A percentile compares a stretch with the other conserved stretches of the same genome.
Conservation (phyloP, 2,329 filamentous ascomycete species). For the Didymosphaeria variabile region DNA sequence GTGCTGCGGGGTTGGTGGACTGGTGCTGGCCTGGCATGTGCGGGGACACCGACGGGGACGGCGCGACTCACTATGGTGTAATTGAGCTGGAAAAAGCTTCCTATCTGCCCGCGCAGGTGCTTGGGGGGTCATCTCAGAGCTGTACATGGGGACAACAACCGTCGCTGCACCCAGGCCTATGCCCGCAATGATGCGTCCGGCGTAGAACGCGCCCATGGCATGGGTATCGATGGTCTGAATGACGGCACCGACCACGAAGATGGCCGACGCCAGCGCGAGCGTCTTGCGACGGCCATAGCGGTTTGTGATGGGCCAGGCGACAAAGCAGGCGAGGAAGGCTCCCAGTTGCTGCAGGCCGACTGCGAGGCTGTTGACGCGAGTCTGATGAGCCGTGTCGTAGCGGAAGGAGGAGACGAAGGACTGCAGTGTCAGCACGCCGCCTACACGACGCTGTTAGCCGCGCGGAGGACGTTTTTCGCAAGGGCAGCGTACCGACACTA, state of each 20-base stretch:
- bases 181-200: conserved; percentile 72
- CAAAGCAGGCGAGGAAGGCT: conserved; percentile 62
- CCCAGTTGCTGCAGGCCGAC: conserved; percentile 63
- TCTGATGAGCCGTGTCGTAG: conserved; percentile 52
- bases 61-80: conserved; percentile 53
- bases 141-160: conserved; percentile 58
- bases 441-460: conserved; percentile 29
- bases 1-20: background rate
- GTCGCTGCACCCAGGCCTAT: conserved; percentile 51
- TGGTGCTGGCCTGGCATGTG: background rate
- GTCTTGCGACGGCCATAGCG: conserved; percentile 56
- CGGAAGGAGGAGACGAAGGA: conserved; percentile 56
- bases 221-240: conserved; percentile 60
- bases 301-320: conserved; percentile 60
- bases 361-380: conserved; percentile 57
- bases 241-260: conserved; percentile 53
- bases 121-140: conserved; percentile 59
- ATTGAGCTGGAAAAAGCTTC: conserved; percentile 61
- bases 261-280: conserved; percentile 56
- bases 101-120: conserved; percentile 55
- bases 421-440: conserved; percentile 56
- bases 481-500: conserved; percentile 16
- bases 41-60: background rate
- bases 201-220: conserved; percentile 52
- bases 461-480: background rate